Evolutionary conservation across 2,329 filamentous ascomycete genomes (phyloP).

Genomic region (Alternaria alternata): DNA sequence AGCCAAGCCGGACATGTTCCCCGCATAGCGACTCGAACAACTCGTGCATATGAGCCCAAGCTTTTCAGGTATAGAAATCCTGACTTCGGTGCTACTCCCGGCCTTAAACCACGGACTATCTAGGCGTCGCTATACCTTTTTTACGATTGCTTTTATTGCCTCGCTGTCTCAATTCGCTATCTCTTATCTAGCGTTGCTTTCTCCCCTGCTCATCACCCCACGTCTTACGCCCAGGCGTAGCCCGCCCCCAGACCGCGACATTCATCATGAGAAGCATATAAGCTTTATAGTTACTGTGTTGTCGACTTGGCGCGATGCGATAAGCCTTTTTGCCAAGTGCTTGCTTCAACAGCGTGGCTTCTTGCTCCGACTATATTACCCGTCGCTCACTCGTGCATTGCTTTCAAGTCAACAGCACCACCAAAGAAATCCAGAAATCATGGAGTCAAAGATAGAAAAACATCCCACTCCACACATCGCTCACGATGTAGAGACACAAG

Average conservation of each 20-base stretch:
- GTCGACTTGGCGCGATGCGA: conserved; percentile 12
- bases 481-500: conserved; percentile 19
- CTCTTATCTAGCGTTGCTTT: conserved; percentile 4
- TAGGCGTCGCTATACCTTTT: background rate
- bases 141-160: background rate
- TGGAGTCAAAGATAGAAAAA: conserved; percentile 26
- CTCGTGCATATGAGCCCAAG: background rate
- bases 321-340: conserved; percentile 23
- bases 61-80: background rate
- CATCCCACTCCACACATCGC: conserved; percentile 13
- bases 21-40: background rate
- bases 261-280: conserved; percentile 10
- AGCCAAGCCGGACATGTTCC: background rate
- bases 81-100: background rate
- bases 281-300: conserved; percentile 8
- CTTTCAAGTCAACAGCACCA: background rate
- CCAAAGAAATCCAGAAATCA: conserved; percentile 1
- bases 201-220: background rate
- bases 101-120: background rate
- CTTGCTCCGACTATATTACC: background rate
- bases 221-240: background rate
- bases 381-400: background rate
- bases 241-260: background rate
- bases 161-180: background rate
- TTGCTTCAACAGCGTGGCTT: background rate